phyloP scores from a whole-genome alignment of 192 early-diverging fungal species.

The Cetraspora pellucida region DNA sequence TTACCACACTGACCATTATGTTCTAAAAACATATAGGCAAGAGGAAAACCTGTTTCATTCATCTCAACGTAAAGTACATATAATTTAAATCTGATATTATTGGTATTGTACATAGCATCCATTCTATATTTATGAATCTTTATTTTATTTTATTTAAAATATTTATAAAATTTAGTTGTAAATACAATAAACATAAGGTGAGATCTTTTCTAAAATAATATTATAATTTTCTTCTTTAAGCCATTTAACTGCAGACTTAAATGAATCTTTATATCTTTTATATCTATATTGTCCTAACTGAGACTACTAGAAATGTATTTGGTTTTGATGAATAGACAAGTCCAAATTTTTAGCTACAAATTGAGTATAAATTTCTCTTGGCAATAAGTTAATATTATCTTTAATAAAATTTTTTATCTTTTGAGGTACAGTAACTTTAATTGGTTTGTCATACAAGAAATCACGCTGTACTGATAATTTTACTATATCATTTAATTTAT shows the following conservation, averaged over 20 bases:
- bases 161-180: too few relatives aligned
- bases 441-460: not conserved
- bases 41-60: not conserved
- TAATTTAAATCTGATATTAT: not conserved
- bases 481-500: not conserved
- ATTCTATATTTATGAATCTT: too few relatives aligned
- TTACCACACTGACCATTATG: not conserved
- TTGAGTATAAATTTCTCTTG: conserved; percentile 9
- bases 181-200: too few relatives aligned
- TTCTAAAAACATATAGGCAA: not conserved
- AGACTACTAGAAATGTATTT: conserved; percentile 10
- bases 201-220: too few relatives aligned
- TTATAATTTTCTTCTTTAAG: not conserved
- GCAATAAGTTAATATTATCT: not conserved
- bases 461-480: not conserved
- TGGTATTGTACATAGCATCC: not conserved
- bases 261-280: conserved; percentile 7
- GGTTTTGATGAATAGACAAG: conserved; percentile 7
- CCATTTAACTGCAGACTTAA: conserved; percentile 9
- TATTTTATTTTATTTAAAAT: too few relatives aligned
- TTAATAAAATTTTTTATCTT: not conserved
- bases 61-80: not conserved
- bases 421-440: not conserved
- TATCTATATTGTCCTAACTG: conserved; percentile 10
- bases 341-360: not conserved